Evolutionary conservation across 2,329 filamentous ascomycete genomes (phyloP).

Genomic region (Celoporthe dispersa): DNA sequence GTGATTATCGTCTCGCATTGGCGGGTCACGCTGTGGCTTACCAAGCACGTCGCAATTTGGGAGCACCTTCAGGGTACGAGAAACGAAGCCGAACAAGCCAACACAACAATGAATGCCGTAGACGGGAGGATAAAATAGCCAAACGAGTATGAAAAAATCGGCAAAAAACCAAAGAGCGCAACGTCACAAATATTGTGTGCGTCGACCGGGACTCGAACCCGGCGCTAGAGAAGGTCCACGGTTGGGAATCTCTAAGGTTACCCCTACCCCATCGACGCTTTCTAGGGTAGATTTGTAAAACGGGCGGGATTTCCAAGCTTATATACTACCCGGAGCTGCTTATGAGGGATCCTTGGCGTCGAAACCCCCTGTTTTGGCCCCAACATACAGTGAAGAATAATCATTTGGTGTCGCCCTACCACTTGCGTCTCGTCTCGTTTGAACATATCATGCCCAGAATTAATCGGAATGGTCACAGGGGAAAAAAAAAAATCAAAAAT

Average conservation of each 20-base stretch:
- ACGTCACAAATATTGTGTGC: neutral
- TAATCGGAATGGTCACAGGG: no score
- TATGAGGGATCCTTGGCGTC: neutral
- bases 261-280: slow-evolving; percentile 11
- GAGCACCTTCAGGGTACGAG: neutral
- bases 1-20: neutral
- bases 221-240: slow-evolving; percentile 15
- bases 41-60: neutral
- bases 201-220: slow-evolving; percentile 16
- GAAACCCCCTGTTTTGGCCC: neutral
- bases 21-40: neutral
- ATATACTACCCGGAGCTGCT: neutral
- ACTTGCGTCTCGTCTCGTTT: no score
- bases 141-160: neutral
- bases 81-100: neutral
- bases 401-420: no score
- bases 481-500: no score
- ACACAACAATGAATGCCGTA: no score
- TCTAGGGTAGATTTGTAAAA: neutral
- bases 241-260: slow-evolving; percentile 18
- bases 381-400: no score
- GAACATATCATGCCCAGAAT: no score
- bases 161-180: neutral
- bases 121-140: neutral
- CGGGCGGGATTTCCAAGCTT: neutral